Evolutionary conservation across 78 protist species (phyloP).

Genomic region (Speleostelium caveatum): DNA sequence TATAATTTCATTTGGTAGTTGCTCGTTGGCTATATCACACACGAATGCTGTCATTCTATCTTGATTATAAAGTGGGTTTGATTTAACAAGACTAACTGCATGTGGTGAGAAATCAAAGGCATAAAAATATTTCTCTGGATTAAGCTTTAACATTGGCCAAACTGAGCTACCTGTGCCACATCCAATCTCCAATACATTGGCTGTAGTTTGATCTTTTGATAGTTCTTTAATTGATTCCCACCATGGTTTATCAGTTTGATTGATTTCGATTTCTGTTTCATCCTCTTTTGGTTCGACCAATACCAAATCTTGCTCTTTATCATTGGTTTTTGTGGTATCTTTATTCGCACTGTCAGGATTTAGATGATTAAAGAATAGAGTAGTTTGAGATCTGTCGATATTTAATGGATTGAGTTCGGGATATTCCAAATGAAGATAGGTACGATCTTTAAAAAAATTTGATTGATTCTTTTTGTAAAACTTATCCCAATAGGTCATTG

Average conservation of each 20-base stretch:
- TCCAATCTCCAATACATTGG: slow-evolving; percentile 72
- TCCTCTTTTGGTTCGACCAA: not conserved
- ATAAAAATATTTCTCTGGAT: slow-evolving; percentile 66
- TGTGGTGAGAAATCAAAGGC: slow-evolving; percentile 81
- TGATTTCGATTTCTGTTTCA: not conserved
- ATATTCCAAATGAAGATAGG: slow-evolving; percentile 77
- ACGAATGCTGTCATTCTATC: slow-evolving; percentile 65
- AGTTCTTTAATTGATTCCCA: slow-evolving; percentile 35
- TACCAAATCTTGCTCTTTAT: not conserved
- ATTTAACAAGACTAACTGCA: slow-evolving; percentile 65
- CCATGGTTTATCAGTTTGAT: slow-evolving; percentile 4
- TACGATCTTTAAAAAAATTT: slow-evolving; percentile 85
- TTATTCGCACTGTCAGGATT: slow-evolving; percentile 2
- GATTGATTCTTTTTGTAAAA: slow-evolving; percentile 76
- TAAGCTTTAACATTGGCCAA: slow-evolving; percentile 58
- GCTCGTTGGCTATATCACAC: slow-evolving; percentile 72
- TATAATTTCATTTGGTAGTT: slow-evolving; percentile 17
- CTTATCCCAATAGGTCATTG: slow-evolving; percentile 74
- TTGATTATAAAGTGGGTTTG: slow-evolving; percentile 62
- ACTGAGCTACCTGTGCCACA: slow-evolving; percentile 84
- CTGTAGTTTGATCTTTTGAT: slow-evolving; percentile 2
- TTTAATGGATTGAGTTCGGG: slow-evolving; percentile 67
- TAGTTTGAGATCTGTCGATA: slow-evolving; percentile 46
- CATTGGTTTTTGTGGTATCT: not conserved
- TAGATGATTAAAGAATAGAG: slow-evolving; percentile 22